Evolutionary conservation across 2,329 filamentous ascomycete genomes (phyloP).

Genomic region (Cladosporium halotolerans): DNA sequence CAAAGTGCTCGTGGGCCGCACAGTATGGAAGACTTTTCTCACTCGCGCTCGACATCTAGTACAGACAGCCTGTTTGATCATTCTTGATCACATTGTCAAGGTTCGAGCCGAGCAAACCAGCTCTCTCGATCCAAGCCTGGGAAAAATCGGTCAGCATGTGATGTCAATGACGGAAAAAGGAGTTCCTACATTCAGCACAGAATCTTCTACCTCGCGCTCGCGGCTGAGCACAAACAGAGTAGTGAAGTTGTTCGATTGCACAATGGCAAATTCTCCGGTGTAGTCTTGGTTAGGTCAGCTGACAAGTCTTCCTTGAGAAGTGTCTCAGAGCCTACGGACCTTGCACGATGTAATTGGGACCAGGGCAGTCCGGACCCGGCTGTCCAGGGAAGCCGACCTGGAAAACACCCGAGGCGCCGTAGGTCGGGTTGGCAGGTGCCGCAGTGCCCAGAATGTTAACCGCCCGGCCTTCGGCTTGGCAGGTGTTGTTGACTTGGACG

Average conservation of each 20-base stretch:
- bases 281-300: conserved; percentile 1
- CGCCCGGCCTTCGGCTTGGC: conserved; percentile 12
- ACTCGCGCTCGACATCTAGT: not conserved
- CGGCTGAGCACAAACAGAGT: conserved; percentile 20
- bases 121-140: conserved; percentile 16
- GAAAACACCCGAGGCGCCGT: conserved; percentile 17
- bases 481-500: conserved; percentile 18
- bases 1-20: too few species aligned
- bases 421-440: conserved; percentile 15
- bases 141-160: not conserved
- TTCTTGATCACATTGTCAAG: conserved; percentile 14
- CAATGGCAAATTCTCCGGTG: conserved; percentile 18
- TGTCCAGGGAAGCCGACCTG: conserved; percentile 17
- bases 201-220: conserved; percentile 16
- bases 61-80: conserved; percentile 16
- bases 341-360: conserved; percentile 17
- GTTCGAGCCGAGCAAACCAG: conserved; percentile 16
- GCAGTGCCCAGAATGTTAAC: conserved; percentile 18
- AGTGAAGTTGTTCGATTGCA: conserved; percentile 18
- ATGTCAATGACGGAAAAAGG: not conserved
- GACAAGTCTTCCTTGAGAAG: too few species aligned
- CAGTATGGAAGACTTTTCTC: not conserved
- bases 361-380: conserved; percentile 17
- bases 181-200: conserved; percentile 16
- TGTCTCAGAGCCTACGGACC: not conserved